Base-by-base conservation (phyloP, 2,329 filamentous ascomycete genomes). In the Aspergillus ustus region DNA sequence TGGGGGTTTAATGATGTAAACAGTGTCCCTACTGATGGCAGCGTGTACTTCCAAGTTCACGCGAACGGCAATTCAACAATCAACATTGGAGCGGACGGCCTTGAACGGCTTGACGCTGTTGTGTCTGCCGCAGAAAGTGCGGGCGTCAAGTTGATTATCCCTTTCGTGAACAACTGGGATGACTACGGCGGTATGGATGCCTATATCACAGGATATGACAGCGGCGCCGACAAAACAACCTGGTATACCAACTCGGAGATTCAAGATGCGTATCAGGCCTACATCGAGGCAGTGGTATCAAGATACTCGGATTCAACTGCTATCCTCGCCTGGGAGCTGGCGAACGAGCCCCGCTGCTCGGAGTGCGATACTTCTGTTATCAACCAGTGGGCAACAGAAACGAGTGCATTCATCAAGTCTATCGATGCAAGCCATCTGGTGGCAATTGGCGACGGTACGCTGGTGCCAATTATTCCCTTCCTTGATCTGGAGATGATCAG, bases 261-360 rank as follows among this genome's bases (percentile, higher is more conserved):
- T 5, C 85, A 88, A 72, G 69, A 77, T 0, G 83, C 87, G 59
- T 91, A 91, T 72, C 85, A 85, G 66, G 80, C 78, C 48, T 91
- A 90, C 70, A 83, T 90, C 69, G 78, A 83, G 52, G 77, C 80
- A 0, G 81, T 91, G 7, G 82, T 91, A 2, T 83, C 76, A 20
- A 80, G 88, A 11, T 90, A 89, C 75, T 83, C 79, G 48, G 77
- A 80, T 63, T 88, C 85, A 0, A 75, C 84, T 0, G 83, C 88
- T 0, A 82, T 91, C 52, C 85, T 90, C 64, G 86, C 87, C 0
- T 91, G 88, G 88, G 88, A 91, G 68, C 77, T 91, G 2, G 85
- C 80, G 60, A 91, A 91, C 66, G 88, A 91, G 74, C 85, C 87
- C 17, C 81, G 87, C 63, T 90, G 87, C 76, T 78, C 81, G 9